Base-by-base conservation (phyloP, 495 filamentous ascomycete species). In the Pyrenula aspistea region DNA sequence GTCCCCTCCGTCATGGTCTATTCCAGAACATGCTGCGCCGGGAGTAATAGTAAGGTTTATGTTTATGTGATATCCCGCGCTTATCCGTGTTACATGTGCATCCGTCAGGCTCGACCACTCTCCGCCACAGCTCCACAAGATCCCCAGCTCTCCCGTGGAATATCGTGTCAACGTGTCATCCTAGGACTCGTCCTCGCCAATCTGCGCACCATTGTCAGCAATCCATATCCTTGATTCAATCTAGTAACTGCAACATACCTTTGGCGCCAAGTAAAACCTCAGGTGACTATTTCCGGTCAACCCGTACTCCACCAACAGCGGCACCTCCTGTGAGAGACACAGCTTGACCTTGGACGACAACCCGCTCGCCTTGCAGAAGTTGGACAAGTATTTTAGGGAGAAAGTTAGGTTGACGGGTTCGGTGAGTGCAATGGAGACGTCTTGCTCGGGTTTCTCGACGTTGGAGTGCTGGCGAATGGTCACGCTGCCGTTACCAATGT, bases 331-430 rank as follows among this genome's bases (percentile, higher is more conserved):
- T 52, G 91, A 96, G 53, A 99, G 79, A 73, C 87, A 91, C 62
- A 99, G 82, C 69, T 86, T 91, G 64, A 99, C 93, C 54, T 81
- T 79, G 66, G 66, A 73, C 56, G 90, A 93, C 55, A 99, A 76
- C 55, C 84, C 83, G 66, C 86, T 85, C 42, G 93, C 93, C 79
- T 99, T 99, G 84, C 93, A 97, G 78, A 99, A 99, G 80, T 96
- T 96, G 81, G 94, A 89, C 2, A 99, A 83, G 75, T 99, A 99
- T 73, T 99, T 99, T 62, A 97, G 87, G 50, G 93, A 96, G 81
- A 99, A 99, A 25, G 92, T 99, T 49, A 99, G 83, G 51, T 88
- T 77, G 58, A 97, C 94, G 56, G 94, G 89, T 77, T 99, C 93
- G 51, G 83, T 84, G 53, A 99, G 83, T 60, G 87, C 82, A 62